Evolutionary conservation across 2,329 filamentous ascomycete species (phyloP).

Genomic region (Ophiostoma pallidulum): DNA sequence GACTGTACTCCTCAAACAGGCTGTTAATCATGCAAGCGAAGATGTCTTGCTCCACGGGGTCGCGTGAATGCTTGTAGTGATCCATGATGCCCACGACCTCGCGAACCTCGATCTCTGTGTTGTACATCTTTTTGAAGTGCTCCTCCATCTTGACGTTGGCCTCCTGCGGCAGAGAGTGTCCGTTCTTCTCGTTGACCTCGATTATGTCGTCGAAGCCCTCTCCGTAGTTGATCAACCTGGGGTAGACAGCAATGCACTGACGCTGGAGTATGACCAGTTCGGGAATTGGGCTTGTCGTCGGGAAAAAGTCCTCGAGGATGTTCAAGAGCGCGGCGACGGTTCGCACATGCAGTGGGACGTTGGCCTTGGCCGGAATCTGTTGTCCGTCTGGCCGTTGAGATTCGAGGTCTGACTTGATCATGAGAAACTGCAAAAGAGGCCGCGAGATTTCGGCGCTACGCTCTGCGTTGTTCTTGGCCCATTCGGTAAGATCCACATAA

Average conservation of each 20-base stretch:
- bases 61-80: constrained; percentile 77
- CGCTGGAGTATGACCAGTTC: constrained; percentile 76
- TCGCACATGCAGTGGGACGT: constrained; percentile 70
- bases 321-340: constrained; percentile 74
- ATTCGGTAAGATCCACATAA: constrained; percentile 70
- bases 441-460: constrained; percentile 58
- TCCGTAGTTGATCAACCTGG: constrained; percentile 90
- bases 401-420: constrained; percentile 77
- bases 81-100: constrained; percentile 78
- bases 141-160: constrained; percentile 93
- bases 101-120: constrained; percentile 75
- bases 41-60: constrained; percentile 79
- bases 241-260: constrained; percentile 84
- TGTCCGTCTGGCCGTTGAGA: constrained; percentile 51
- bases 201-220: constrained; percentile 89
- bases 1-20: constrained; percentile 91
- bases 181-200: constrained; percentile 68
- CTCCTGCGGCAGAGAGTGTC: constrained; percentile 69
- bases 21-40: constrained; percentile 99
- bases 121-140: constrained; percentile 97
- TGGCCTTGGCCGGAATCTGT: constrained; percentile 43
- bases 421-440: constrained; percentile 68
- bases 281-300: constrained; percentile 44
- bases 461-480: constrained; percentile 64
- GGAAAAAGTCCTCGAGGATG: constrained; percentile 63